A percentile compares a stretch with the other conserved stretches of the same genome.
Conservation (phyloP, 2,329 filamentous ascomycete genomes). For the Tolypocladium tropicale region DNA sequence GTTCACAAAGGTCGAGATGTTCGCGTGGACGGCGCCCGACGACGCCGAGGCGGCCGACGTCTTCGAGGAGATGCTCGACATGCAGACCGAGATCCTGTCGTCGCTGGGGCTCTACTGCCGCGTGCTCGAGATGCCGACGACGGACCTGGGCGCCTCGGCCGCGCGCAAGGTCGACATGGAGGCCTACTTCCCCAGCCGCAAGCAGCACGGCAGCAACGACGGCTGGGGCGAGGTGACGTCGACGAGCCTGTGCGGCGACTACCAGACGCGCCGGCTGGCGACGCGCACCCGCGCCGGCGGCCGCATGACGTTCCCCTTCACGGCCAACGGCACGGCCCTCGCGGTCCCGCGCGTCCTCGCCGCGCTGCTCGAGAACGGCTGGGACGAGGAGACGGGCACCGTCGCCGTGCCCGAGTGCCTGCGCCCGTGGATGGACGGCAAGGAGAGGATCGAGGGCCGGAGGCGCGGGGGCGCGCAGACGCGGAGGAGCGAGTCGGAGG, state of each 20-base stretch:
- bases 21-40: constrained; percentile 72
- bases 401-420: constrained; percentile 73
- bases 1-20: constrained; percentile 97
- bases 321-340: constrained; percentile 86
- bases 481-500: background rate
- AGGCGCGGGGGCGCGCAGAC: constrained; percentile 9
- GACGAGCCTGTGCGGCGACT: constrained; percentile 86
- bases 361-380: constrained; percentile 82
- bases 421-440: constrained; percentile 73
- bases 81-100: constrained; percentile 75
- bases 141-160: constrained; percentile 83
- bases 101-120: constrained; percentile 75
- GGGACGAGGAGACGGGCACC: constrained; percentile 57
- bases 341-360: constrained; percentile 85
- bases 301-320: constrained; percentile 68
- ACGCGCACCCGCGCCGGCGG: constrained; percentile 54
- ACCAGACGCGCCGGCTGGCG: constrained; percentile 74
- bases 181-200: constrained; percentile 79
- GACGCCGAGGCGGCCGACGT: constrained; percentile 38
- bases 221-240: constrained; percentile 94
- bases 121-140: constrained; percentile 82
- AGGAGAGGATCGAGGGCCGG: constrained; percentile 47
- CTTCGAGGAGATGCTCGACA: constrained; percentile 76
- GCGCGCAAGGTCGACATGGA: constrained; percentile 87
- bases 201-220: constrained; percentile 26